These are phyloP conservation scores for Acer campestre DNA, from an alignment of 345 rosid species.

Conservation along the genomic window DNA sequence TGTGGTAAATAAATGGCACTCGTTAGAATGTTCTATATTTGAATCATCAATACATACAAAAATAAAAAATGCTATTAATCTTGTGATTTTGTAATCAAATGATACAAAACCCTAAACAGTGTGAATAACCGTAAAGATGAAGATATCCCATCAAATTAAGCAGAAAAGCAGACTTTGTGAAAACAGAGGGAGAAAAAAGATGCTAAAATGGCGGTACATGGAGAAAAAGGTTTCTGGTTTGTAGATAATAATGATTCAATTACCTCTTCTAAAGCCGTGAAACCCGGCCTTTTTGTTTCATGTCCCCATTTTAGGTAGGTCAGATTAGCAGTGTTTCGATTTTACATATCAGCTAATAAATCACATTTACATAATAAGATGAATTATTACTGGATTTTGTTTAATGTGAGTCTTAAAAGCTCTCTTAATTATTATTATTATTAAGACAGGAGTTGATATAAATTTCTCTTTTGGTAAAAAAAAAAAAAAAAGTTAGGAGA, in stretches of 20 bases:
- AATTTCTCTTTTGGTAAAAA: neutral
- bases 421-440: neutral
- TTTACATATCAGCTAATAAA: neutral
- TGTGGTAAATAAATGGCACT: too few relatives aligned
- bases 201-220: neutral
- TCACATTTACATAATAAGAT: neutral
- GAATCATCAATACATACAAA: too few relatives aligned
- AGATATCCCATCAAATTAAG: neutral
- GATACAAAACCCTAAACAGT: neutral
- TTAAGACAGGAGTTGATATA: too few relatives aligned
- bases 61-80: too few relatives aligned
- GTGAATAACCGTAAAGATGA: neutral
- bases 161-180: neutral
- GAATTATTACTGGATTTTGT: neutral
- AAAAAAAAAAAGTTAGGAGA: neutral
- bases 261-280: slow-evolving; percentile 12
- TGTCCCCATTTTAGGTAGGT: neutral
- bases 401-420: neutral
- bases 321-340: neutral
- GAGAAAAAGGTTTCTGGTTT: neutral
- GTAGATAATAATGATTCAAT: neutral
- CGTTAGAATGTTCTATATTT: too few relatives aligned
- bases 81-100: too few relatives aligned
- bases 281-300: neutral
- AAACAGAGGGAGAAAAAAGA: neutral